Base-by-base conservation (phyloP, 164 flowering plant species). In the Taxillus chinensis region DNA sequence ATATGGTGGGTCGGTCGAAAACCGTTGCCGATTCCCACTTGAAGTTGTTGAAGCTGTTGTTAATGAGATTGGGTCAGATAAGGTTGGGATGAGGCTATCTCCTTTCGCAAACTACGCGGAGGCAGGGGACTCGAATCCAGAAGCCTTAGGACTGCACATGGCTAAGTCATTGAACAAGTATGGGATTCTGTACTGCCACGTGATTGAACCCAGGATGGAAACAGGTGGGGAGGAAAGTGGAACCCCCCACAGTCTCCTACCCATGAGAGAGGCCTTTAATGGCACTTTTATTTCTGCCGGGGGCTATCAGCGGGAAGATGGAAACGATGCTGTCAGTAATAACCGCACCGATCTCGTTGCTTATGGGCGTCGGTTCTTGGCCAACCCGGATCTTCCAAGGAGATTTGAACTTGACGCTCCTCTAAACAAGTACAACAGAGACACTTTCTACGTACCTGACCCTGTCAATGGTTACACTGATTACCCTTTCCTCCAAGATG, bases 331-430 rank as follows among this genome's bases (percentile, higher is more conserved):
- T 5, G 58, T 55, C 37, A 38, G 5, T 6, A 38, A 55, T 4
- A 11, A 11, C 8, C 58, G 58, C 3, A 55, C 58, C 8, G 58
- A 55, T 55, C 58, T 55, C 8, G 58, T 55, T 17, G 58, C 58
- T 5, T 55, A 55, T 15, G 58, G 58, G 5, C 58, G 58, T 15
- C 16, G 58, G 58, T 55, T 55, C 58, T 55, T 55, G 37, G 58
- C 58, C 4, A 55, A 55, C 8, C 58, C 58, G 0, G 58, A 55
- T 38, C 37, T 55, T 8, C 58, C 58, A 7, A 55, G 40, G 40
- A n/a, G 58, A 38, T 55, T 55, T 11, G 1, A 17, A 38, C 37
- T 55, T 5, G 38, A 15, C 5, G 58, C 40, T 17, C 39, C 39
- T 5, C 58, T 55, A 4, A 55, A 55, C 37, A 55, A 55, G 58